Base-by-base conservation (phyloP, 2,329 filamentous ascomycete genomes). In the Dactylellina sp. region DNA sequence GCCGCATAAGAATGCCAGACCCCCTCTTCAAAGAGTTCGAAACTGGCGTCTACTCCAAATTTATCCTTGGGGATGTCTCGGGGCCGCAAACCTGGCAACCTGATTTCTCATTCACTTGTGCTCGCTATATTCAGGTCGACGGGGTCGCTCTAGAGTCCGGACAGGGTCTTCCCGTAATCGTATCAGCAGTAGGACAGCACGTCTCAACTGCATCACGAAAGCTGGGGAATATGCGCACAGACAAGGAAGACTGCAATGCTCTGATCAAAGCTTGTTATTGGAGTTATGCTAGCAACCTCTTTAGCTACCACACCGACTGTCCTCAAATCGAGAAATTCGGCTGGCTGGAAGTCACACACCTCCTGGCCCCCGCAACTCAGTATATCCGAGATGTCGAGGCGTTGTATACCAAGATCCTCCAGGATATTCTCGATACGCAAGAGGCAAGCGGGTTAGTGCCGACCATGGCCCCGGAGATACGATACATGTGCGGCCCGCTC, bases 401-500 rank as follows among this genome's bases (percentile, higher is more conserved):
- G 0, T 77, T 84, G 0, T 83, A 84, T 68, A 81, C 82, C 40
- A 84, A 84, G 71, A 84, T 84, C 2, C 77, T 84, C 0, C 82
- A 84, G 47, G 83, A 84, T 66, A 84, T 84, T 14, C 76, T 83
- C 2, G 83, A 84, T 46, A 79, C 82, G 0, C 83, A 84, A 62
- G 83, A 84, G 35, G 77, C 81, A 0, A 81, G 79, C 14, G 83
- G 83, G 0, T 78, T 84, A 1, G 81, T 83, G 4, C 83, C 83
- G 0, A 84, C 82, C 0, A 84, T 84, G 82, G 83, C 83, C 0
- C 83, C 83, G 0, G 80, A 84, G 66, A 82, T 83, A 22, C 77
- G 83, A 12, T 84, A 84, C 60, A 84, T 84, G 83, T 84, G 83
- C 64, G 83, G 83, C 0, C 83, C 83, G 0, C 78, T 84, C 2